Evolutionary conservation across 139 green algal species (phyloP).

Genomic region (Trebouxia sp.): DNA sequence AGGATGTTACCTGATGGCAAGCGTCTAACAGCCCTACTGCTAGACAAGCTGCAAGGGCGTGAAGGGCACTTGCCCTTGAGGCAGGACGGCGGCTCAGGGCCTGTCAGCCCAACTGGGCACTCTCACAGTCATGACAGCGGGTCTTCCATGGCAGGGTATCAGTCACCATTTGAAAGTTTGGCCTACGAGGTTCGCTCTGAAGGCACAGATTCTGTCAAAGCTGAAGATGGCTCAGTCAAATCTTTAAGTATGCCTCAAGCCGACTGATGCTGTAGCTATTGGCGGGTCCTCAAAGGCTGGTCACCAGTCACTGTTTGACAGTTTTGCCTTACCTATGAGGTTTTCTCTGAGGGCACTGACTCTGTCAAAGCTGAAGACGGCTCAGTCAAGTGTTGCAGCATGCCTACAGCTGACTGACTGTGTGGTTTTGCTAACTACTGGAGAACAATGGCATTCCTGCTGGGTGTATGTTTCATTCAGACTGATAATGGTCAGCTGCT

Average conservation of each 20-base stretch:
- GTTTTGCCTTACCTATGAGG: neutral
- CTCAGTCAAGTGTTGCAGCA: neutral
- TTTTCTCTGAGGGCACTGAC: neutral
- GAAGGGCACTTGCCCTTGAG: neutral
- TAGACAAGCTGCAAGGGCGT: constrained; percentile 11
- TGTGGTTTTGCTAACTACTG: too few species aligned
- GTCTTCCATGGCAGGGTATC: constrained; percentile 9
- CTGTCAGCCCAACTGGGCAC: constrained; percentile 5
- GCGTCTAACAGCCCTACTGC: neutral
- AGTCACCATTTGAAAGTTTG: constrained; percentile 8
- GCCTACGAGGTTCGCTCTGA: neutral
- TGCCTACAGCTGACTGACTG: neutral
- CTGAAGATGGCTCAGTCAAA: neutral
- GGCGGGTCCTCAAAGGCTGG: neutral
- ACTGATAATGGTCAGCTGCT: too few species aligned
- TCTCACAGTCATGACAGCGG: neutral
- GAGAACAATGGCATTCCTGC: too few species aligned
- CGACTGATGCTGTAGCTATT: neutral
- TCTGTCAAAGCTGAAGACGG: constrained; percentile 8
- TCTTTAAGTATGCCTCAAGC: neutral
- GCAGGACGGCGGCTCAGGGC: neutral
- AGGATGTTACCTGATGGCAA: neutral
- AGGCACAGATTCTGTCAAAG: constrained; percentile 5
- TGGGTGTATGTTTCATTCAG: too few species aligned
- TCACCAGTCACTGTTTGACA: constrained; percentile 11